Percentiles rank a stretch among this genome's conserved stretches.
phyloP scores from a whole-genome alignment of 2,329 filamentous ascomycete species.

The Trichothecium roseum region DNA sequence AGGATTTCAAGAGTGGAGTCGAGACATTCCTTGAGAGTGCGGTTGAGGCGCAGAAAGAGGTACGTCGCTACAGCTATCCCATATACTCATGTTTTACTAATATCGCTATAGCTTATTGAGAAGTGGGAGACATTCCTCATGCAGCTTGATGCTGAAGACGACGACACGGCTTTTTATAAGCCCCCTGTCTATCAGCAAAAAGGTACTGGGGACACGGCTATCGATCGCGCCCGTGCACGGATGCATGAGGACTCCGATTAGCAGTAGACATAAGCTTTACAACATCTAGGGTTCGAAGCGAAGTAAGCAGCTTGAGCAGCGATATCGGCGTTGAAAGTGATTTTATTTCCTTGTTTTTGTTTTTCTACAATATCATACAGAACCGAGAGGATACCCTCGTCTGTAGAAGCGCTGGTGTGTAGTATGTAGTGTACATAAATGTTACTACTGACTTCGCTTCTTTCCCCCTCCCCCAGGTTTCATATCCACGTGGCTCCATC shows the following conservation, averaged over 20 bases:
- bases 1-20: slow-evolving; percentile 96
- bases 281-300: background rate
- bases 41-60: slow-evolving; percentile 97
- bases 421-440: slow-evolving; percentile 4
- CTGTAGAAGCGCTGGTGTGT: background rate
- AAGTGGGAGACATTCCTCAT: slow-evolving; percentile 98
- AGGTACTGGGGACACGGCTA: slow-evolving; percentile 44
- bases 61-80: slow-evolving; percentile 28
- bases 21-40: slow-evolving; percentile 96
- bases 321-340: background rate
- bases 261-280: slow-evolving; percentile 5
- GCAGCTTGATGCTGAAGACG: slow-evolving; percentile 89
- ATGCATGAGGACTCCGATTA: slow-evolving; percentile 53
- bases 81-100: background rate
- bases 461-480: too few species aligned
- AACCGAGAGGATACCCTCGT: background rate
- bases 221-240: slow-evolving; percentile 47
- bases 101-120: slow-evolving; percentile 49
- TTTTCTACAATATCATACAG: slow-evolving; percentile 2
- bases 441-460: too few species aligned
- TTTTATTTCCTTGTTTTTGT: background rate
- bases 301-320: background rate
- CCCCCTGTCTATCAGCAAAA: slow-evolving; percentile 49
- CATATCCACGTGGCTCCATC: background rate
- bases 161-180: slow-evolving; percentile 58